A percentile compares a stretch with the other conserved stretches of the same genome.
Evolutionary conservation across 129 eudicot species (phyloP).

Genomic region (Flaveria bidentis): DNA sequence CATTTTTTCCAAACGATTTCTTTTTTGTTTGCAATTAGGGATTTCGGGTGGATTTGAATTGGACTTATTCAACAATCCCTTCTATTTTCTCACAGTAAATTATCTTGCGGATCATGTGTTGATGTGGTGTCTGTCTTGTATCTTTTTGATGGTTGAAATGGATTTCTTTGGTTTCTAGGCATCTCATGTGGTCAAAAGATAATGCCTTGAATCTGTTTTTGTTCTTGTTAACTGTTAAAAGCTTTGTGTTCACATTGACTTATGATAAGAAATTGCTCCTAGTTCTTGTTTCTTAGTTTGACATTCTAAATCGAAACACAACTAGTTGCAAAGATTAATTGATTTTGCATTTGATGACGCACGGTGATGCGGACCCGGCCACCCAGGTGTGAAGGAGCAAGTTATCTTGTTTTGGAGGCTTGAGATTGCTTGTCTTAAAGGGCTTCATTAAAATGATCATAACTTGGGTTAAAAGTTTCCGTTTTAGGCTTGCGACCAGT

Average conservation of each 20-base stretch:
- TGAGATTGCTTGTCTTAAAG: too few species aligned
- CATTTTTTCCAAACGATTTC: slow-evolving; percentile 16
- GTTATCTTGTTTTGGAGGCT: too few species aligned
- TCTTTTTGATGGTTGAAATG: slow-evolving; percentile 33
- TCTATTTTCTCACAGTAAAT: slow-evolving; percentile 16
- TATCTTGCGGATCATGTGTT: slow-evolving; percentile 23
- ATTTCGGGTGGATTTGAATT: slow-evolving; percentile 26
- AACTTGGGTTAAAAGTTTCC: too few species aligned
- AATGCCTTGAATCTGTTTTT: neutral
- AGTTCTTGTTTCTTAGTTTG: neutral
- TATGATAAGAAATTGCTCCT: neutral
- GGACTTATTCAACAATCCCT: slow-evolving; percentile 6
- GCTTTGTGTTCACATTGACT: neutral
- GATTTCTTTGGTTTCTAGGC: slow-evolving; percentile 16
- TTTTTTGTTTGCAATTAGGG: slow-evolving; percentile 16
- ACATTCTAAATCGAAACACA: neutral
- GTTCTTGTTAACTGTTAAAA: neutral
- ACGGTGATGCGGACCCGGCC: too few species aligned
- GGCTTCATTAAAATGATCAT: too few species aligned
- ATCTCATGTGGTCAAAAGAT: neutral
- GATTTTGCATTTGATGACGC: neutral
- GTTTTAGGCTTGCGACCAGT: too few species aligned
- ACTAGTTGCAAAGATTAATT: neutral
- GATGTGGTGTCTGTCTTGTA: slow-evolving; percentile 19
- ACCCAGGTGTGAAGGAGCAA: too few species aligned